Evolutionary conservation across 768 basidiomycete species (phyloP).

Genomic region (Krasilnikovozyma curviuscula): DNA sequence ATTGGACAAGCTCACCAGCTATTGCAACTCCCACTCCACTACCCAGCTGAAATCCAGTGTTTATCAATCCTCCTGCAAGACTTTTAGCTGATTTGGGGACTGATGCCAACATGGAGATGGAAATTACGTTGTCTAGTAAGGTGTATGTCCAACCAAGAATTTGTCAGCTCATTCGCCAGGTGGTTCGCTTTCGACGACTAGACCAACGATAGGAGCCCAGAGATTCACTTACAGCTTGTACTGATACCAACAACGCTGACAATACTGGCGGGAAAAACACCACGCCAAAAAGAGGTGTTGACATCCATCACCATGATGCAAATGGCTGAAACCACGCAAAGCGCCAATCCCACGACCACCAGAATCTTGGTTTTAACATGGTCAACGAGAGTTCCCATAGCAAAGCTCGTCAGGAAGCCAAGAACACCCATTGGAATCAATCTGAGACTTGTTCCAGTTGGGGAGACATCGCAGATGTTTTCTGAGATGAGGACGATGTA

Average conservation of each 20-base stretch:
- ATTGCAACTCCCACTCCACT: too few species aligned
- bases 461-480: slow-evolving; percentile 2
- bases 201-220: background rate
- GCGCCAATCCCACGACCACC: slow-evolving; percentile 1
- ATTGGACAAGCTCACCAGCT: too few species aligned
- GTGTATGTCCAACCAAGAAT: too few species aligned
- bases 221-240: background rate
- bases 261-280: slow-evolving; percentile 3
- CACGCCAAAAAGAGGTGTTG: slow-evolving; percentile 7
- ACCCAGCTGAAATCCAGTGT: background rate
- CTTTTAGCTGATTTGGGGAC: slow-evolving; percentile 2
- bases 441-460: slow-evolving; percentile 1
- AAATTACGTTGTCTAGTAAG: slow-evolving; percentile 3
- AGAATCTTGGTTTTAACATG: slow-evolving; percentile 6
- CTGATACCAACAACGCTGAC: background rate
- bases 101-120: slow-evolving; percentile 1
- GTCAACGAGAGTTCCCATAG: background rate
- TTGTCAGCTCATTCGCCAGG: too few species aligned
- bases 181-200: too few species aligned
- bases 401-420: background rate
- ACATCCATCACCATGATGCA: slow-evolving; percentile 9
- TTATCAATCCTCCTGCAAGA: slow-evolving; percentile 3
- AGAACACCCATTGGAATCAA: slow-evolving; percentile 11
- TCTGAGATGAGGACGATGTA: slow-evolving; percentile 4
- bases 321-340: slow-evolving; percentile 9